phyloP scores from a whole-genome alignment of 164 flowering plant species.

The Chimonanthus praecox region DNA sequence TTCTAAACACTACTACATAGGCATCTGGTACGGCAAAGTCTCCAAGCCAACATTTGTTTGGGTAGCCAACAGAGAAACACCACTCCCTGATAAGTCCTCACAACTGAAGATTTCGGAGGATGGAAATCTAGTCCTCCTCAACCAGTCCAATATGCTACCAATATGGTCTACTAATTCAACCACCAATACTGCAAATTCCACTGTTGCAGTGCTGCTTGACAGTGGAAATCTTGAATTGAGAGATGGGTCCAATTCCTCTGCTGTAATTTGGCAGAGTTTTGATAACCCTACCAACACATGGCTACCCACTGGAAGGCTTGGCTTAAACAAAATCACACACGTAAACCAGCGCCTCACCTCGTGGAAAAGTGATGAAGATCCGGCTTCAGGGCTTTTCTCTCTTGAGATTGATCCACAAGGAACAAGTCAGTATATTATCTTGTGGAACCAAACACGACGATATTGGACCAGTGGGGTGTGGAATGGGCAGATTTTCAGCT shows the following conservation, averaged over 20 bases:
- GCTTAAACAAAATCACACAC: slow-evolving; percentile 7
- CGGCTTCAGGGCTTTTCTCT: slow-evolving; percentile 14
- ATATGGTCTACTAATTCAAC: slow-evolving; percentile 16
- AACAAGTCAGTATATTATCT: too few species aligned
- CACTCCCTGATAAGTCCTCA: slow-evolving; percentile 7
- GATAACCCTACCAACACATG: slow-evolving; percentile 17
- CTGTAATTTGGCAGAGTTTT: slow-evolving; percentile 13
- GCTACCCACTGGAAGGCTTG: slow-evolving; percentile 14
- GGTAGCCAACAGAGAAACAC: slow-evolving; percentile 23
- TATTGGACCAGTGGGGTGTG: slow-evolving; percentile 20
- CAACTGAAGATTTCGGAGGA: slow-evolving; percentile 12
- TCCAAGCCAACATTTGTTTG: slow-evolving; percentile 6
- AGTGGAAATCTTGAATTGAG: slow-evolving; percentile 29
- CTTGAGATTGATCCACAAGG: neutral
- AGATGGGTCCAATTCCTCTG: slow-evolving; percentile 10
- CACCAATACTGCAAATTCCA: slow-evolving; percentile 2
- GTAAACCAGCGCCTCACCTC: slow-evolving; percentile 10
- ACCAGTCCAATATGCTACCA: neutral
- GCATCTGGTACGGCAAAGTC: slow-evolving; percentile 19
- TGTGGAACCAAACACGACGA: slow-evolving; percentile 10
- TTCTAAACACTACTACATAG: slow-evolving; percentile 10
- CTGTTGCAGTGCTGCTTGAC: slow-evolving; percentile 11
- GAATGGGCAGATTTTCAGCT: slow-evolving; percentile 3
- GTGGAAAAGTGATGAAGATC: slow-evolving; percentile 17
- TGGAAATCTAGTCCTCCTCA: slow-evolving; percentile 15